A percentile compares a stretch with the other conserved stretches of the same genome.
These are phyloP conservation scores for Thalassiosira oceanica DNA, from an alignment of 352 stramenopile species.

Conservation along the genomic window DNA sequence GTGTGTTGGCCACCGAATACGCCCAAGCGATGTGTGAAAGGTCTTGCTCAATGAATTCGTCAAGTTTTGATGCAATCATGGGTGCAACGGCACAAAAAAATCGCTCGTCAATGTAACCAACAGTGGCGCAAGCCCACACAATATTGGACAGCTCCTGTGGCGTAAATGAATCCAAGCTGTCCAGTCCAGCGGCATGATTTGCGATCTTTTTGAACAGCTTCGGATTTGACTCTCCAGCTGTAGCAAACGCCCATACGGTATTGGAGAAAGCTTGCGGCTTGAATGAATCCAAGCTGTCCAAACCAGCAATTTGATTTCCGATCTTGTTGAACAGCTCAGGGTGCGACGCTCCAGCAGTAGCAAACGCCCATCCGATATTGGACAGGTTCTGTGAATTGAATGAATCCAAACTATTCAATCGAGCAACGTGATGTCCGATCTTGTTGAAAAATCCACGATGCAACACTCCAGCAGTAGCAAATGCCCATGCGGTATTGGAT, in stretches of 20 bases:
- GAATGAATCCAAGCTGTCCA: not conserved
- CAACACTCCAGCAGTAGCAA: not conserved
- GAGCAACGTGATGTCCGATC: not conserved
- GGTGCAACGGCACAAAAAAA: no score
- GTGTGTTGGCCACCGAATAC: slow-evolving; percentile 23
- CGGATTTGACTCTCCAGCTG: not conserved
- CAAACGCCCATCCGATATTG: slow-evolving; percentile 2
- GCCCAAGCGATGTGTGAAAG: slow-evolving; percentile 12
- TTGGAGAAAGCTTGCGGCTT: slow-evolving; percentile 6
- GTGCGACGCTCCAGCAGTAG: not conserved
- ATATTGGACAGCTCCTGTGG: not conserved
- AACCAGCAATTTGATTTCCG: no score
- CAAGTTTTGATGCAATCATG: no score
- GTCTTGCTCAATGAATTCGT: no score
- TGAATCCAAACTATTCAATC: not conserved
- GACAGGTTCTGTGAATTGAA: not conserved
- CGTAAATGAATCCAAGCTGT: not conserved
- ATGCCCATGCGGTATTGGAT: slow-evolving; percentile 1
- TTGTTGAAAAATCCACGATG: not conserved
- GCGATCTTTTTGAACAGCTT: slow-evolving; percentile 1
- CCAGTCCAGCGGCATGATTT: not conserved
- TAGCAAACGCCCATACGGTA: not conserved
- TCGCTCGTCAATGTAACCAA: no score
- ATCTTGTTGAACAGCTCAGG: no score
- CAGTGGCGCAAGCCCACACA: not conserved